Base-by-base conservation (phyloP, 140 eudicot species). In the Erigeron philadelphicus region DNA sequence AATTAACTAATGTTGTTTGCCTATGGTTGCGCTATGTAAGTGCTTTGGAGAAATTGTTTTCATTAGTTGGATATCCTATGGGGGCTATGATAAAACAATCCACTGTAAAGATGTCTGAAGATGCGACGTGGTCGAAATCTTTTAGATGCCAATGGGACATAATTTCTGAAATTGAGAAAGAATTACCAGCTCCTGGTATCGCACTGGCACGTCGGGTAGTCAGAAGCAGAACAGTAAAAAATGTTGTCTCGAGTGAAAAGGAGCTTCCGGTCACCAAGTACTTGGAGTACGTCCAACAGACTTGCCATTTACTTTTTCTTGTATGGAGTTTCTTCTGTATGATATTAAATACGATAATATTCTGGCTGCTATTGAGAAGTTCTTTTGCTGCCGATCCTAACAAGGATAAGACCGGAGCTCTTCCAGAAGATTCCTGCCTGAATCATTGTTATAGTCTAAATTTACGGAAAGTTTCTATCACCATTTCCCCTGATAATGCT, bases 141-240 rank as follows among this genome's bases (percentile, higher is more conserved):
- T 70, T 85, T 54, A 83, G 55, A 63, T 49, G 56, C 38, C 90
- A 81, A 61, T 83, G 90, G 93, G 55, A 81, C 45, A 25, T 60
- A 47, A 86, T 93, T 53, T 82, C 87, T 68, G 84, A 84, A 75
- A 80, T 80, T 43, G 95, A 93, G 79, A 76, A 83, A 66, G 81
- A 80, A 48, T 76, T 93, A 57, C 87, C 95, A 45, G 67, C 75
- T 68, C 88, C 87, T 42, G 95, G 86, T 53, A 71, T 87, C 41
- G 88, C 81, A 50, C 83, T 78, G 65, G 98, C 95, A 73, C 81
- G 87, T 7, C 69, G 87, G 74, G 61, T 89, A 69, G 85, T 64
- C 66, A 87, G 90, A 25, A 61, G 67, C 70, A 83, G 84, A 81
- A 83, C 69, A 69, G 74, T 78, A 10, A 69, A 76, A 58, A 38